Conservation (phyloP, 2,329 filamentous ascomycete genomes). For the Venturia nashicola region DNA sequence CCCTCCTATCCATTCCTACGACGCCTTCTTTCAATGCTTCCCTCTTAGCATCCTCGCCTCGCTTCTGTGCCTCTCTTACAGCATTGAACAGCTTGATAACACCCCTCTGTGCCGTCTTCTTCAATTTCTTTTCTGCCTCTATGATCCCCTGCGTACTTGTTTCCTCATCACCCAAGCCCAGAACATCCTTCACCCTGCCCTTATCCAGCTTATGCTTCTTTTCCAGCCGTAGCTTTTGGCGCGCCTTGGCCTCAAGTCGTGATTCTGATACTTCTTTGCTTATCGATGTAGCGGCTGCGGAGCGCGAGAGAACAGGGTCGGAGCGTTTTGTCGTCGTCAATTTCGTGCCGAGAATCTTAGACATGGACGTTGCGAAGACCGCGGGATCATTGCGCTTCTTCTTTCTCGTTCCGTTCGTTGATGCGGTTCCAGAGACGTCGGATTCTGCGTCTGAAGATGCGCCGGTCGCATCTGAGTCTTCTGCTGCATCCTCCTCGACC, state of each 20-base stretch:
- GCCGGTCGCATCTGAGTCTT: constrained; percentile 27
- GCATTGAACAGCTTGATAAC: constrained; percentile 96
- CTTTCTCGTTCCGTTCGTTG: constrained; percentile 32
- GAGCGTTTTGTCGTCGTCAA: constrained; percentile 67
- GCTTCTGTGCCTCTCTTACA: constrained; percentile 81
- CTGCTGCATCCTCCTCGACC: constrained; percentile 20
- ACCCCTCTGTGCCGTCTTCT: constrained; percentile 83
- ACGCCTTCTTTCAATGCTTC: constrained; percentile 59
- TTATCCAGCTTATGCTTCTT: constrained; percentile 70
- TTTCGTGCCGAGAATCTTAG: constrained; percentile 85
- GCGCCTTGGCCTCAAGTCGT: constrained; percentile 71
- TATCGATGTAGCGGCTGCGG: constrained; percentile 58
- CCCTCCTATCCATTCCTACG: constrained; percentile 65
- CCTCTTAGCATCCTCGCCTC: constrained; percentile 65
- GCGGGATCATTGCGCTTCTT: constrained; percentile 85
- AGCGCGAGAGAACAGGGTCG: constrained; percentile 86
- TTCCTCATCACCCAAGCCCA: constrained; percentile 46
- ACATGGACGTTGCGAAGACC: constrained; percentile 85
- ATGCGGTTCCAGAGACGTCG: constrained; percentile 16
- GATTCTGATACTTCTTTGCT: constrained; percentile 61
- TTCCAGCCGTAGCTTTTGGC: constrained; percentile 66
- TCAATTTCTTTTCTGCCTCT: constrained; percentile 65
- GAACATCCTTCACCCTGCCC: constrained; percentile 76
- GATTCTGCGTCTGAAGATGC: constrained; percentile 16
- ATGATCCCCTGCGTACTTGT: constrained; percentile 38